Evolutionary conservation across 352 stramenopile species (phyloP), one percentile per base, ranked within the genome.

Genomic region (Aphanomyces astaci): DNA sequence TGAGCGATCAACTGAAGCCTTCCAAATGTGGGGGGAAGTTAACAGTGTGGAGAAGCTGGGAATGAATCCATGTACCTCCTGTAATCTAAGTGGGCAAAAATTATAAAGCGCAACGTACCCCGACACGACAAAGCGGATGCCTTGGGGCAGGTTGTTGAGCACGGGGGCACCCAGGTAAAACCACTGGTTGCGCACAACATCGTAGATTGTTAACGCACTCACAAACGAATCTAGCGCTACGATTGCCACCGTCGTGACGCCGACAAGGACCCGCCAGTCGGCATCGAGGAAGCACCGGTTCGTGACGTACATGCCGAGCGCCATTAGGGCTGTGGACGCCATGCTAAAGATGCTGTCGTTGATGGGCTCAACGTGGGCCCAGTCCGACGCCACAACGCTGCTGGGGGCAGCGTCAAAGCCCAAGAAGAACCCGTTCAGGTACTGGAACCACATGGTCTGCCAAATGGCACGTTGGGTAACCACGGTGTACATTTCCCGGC

Each of bases 401-500:
- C 62, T 71, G 19, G 81, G 81, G 5, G 70, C 80, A 9, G 81
- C 87, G 30, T 75, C 67, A 45, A 68, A 60, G 43, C 55, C 62
- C 9, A 53, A 59, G 36, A 78, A 88, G 63, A 94, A 84, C 30
- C 71, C 77, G 9, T 78, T 75, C 3, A 89, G 39, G 28, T 90
- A 73, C 40, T 87, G 71, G 51, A 92, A 94, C 36, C 81, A 73
- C 27, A 94, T 56, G 15, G 92, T 72, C 45, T 91, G 84, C 81
- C 82, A 94, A 72, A 94, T 80, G 1, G 74, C 81, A 22, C 81
- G 84, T 31, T 79, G 79, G 62, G 90, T 83, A 3, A 79, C 45
- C 7, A 92, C 78, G 30, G 0, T 1, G n/a, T 13, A 68, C 62
- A 68, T 68, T 4, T 51, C 30, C 3, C 15, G 10, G 51, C 39